Percentiles rank a stretch among this genome's conserved stretches.
These are phyloP conservation scores for Chaetomium sp. DNA, from an alignment of 2,329 filamentous ascomycete species.

Conservation along the genomic window DNA sequence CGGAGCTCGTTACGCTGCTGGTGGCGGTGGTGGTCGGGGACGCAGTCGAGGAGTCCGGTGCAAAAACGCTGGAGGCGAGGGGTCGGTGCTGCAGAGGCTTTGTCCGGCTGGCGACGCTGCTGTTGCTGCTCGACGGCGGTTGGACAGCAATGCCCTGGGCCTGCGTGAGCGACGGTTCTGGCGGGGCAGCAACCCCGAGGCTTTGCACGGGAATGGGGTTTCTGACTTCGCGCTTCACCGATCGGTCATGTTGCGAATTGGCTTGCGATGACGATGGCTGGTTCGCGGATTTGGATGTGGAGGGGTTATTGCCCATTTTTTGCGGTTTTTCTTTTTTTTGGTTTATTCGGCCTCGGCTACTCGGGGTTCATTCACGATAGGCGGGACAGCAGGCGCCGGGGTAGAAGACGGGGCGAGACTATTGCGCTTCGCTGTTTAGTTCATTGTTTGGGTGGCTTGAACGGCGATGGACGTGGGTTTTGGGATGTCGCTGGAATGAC, in stretches of 20 bases:
- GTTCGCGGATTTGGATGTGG: slow-evolving; percentile 26
- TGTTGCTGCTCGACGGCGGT: slow-evolving; percentile 28
- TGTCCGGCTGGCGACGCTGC: slow-evolving; percentile 29
- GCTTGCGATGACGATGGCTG: slow-evolving; percentile 19
- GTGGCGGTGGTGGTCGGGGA: slow-evolving; percentile 25
- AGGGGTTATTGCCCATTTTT: slow-evolving; percentile 33
- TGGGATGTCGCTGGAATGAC: background rate
- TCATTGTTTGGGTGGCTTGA: slow-evolving; percentile 4
- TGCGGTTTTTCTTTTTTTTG: background rate
- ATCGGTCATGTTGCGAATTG: slow-evolving; percentile 21
- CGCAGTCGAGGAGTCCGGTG: slow-evolving; percentile 40
- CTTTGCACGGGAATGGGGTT: slow-evolving; percentile 51
- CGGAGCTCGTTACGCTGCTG: slow-evolving; percentile 26
- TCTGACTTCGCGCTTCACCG: slow-evolving; percentile 39
- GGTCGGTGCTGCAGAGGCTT: slow-evolving; percentile 38
- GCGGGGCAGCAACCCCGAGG: slow-evolving; percentile 52
- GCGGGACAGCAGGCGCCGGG: background rate
- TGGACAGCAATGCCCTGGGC: slow-evolving; percentile 44
- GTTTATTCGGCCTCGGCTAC: slow-evolving; percentile 6
- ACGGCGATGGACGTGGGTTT: background rate
- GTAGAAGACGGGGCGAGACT: background rate
- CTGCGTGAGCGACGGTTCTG: slow-evolving; percentile 56
- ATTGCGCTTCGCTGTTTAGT: background rate
- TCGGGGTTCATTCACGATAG: slow-evolving; percentile 2
- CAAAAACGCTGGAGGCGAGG: slow-evolving; percentile 35